A percentile compares a stretch with the other conserved stretches of the same genome.
phyloP scores from a whole-genome alignment of 2,329 filamentous ascomycete genomes.

The Westerdykella aurantiaca region DNA sequence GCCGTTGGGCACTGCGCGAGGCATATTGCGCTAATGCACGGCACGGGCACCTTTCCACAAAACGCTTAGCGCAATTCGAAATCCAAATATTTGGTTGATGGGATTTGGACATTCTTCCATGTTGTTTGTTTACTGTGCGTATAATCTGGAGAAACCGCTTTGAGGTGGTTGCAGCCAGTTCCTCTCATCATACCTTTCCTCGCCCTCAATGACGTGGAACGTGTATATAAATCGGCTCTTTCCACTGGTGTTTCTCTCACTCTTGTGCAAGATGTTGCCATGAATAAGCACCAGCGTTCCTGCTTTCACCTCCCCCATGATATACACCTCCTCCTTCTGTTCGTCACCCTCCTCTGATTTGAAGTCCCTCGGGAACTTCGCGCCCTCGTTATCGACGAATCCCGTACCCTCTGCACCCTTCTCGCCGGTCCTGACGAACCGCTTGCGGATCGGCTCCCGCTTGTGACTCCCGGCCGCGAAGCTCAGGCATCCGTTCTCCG shows the following conservation, averaged over 20 bases:
- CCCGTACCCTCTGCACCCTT: conserved; percentile 36
- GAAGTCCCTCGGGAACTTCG: conserved; percentile 51
- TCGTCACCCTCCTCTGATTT: conserved; percentile 21
- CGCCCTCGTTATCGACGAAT: conserved; percentile 59
- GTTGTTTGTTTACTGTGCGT: conserved; percentile 8
- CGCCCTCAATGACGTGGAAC: conserved; percentile 90
- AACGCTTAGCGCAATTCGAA: no score
- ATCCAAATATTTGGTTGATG: no score
- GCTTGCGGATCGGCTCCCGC: conserved; percentile 61
- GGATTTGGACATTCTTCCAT: no score
- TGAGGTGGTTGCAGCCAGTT: conserved; percentile 91
- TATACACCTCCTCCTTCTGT: conserved; percentile 55
- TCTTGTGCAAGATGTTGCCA: conserved; percentile 93
- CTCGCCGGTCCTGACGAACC: conserved; percentile 63
- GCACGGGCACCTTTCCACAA: no score
- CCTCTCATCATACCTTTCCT: conserved; percentile 69
- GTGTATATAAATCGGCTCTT: conserved; percentile 95
- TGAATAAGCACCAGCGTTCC: conserved; percentile 90
- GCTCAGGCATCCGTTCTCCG: conserved; percentile 80
- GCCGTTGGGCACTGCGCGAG: not conserved
- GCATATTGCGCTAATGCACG: no score
- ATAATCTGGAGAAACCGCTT: conserved; percentile 70
- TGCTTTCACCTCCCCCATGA: conserved; percentile 80
- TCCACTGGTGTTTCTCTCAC: conserved; percentile 79
- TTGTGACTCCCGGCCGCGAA: conserved; percentile 80